A percentile compares a stretch with the other conserved stretches of the same genome.
phyloP scores from a whole-genome alignment of 169 alveolate species.

The Toxoplasma gondii region DNA sequence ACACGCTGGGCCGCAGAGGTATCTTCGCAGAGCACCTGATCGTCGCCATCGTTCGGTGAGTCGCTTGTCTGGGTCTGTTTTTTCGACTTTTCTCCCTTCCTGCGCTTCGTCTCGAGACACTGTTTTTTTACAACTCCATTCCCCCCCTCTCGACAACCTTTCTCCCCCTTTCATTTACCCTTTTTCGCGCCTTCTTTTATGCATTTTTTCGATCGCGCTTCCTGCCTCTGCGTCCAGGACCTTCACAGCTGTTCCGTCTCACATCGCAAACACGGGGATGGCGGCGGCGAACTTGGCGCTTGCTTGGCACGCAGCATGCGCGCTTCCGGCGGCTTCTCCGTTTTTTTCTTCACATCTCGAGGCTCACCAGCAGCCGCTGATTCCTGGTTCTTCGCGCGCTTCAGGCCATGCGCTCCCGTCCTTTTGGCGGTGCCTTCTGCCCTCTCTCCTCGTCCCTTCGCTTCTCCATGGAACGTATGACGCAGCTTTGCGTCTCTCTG shows the following conservation, averaged over 20 bases:
- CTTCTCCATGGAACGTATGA: not conserved
- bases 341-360: not conserved
- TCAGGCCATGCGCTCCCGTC: not conserved
- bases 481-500: not conserved
- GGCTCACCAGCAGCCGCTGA: not conserved
- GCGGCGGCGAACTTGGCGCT: constrained; percentile 18
- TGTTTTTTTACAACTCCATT: too few relatives aligned
- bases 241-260: not conserved
- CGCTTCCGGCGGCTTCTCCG: not conserved
- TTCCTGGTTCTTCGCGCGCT: not conserved
- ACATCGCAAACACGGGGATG: not conserved
- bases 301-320: not conserved
- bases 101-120: too few relatives aligned
- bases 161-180: too few relatives aligned
- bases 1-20: not conserved
- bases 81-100: too few relatives aligned
- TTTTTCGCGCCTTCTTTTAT: too few relatives aligned
- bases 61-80: not conserved
- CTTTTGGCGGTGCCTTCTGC: not conserved
- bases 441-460: not conserved
- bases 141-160: too few relatives aligned
- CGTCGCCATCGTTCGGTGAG: not conserved
- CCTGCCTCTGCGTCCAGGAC: not conserved
- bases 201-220: too few relatives aligned
- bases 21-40: not conserved